Evolutionary conservation across 1,284 basidiomycete species (phyloP).

Genomic region (Cutaneotrichosporon arboriforme): DNA sequence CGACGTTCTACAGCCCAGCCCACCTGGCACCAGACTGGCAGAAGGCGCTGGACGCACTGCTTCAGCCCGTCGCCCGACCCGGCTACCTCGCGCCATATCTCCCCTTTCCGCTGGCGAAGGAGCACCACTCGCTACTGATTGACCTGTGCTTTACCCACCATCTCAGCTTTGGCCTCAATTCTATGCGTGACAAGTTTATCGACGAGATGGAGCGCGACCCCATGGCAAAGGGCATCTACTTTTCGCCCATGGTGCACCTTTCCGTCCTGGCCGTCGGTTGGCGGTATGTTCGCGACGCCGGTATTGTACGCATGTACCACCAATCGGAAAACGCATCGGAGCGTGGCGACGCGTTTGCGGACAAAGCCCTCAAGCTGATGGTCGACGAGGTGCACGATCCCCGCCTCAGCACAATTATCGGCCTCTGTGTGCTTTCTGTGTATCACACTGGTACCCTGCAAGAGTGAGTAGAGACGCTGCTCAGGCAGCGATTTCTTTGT

Average conservation of each 20-base stretch:
- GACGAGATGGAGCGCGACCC: constrained; percentile 19
- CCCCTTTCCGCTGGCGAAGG: constrained; percentile 20
- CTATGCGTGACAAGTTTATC: constrained; percentile 18
- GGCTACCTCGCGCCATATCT: constrained; percentile 25
- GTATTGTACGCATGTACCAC: constrained; percentile 13
- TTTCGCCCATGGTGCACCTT: constrained; percentile 22
- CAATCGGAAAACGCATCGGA: background rate
- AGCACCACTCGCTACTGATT: constrained; percentile 17
- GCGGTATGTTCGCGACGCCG: constrained; percentile 16
- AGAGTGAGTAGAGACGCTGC: constrained; percentile 12
- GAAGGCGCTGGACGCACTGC: constrained; percentile 14
- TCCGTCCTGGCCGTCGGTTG: constrained; percentile 20
- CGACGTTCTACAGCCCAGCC: constrained; percentile 25
- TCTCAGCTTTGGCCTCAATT: constrained; percentile 18
- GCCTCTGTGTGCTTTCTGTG: constrained; percentile 13
- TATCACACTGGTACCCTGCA: constrained; percentile 17
- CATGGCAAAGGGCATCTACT: constrained; percentile 14
- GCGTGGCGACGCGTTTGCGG: constrained; percentile 16
- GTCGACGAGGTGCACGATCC: constrained; percentile 15
- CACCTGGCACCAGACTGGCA: constrained; percentile 22
- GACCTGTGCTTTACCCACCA: constrained; percentile 18
- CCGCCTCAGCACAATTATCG: constrained; percentile 17
- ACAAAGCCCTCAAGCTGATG: constrained; percentile 14
- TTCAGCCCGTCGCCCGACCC: constrained; percentile 4
- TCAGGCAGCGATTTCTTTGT: background rate